Evolutionary conservation across 2,329 filamentous ascomycete genomes (phyloP).

Genomic region (Dactylellina sp.): DNA sequence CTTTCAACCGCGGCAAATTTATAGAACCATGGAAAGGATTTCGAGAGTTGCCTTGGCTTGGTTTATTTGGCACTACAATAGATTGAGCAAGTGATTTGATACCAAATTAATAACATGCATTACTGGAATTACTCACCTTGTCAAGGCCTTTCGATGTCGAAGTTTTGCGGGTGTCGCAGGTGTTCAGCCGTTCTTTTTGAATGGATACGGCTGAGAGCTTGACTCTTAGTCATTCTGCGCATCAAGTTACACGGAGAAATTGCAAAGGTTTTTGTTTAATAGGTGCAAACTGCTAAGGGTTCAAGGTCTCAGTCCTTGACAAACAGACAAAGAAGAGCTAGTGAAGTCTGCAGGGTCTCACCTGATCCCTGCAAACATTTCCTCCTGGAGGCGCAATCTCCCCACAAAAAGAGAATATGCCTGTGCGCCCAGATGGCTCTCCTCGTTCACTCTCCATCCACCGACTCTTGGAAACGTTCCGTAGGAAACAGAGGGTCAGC

Average conservation of each 20-base stretch:
- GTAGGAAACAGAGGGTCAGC: slow-evolving; percentile 19
- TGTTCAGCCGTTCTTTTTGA: too few species aligned
- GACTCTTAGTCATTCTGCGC: too few species aligned
- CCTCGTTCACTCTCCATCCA: not conserved
- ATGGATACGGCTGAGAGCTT: too few species aligned
- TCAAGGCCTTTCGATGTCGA: too few species aligned
- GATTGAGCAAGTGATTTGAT: too few species aligned
- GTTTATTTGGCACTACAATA: too few species aligned
- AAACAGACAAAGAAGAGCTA: slow-evolving; percentile 1
- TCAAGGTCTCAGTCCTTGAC: slow-evolving; percentile 29
- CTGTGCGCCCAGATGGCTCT: too few species aligned
- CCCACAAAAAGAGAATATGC: slow-evolving; percentile 25
- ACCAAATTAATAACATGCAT: too few species aligned
- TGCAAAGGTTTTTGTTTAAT: not conserved
- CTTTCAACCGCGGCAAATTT: slow-evolving; percentile 25
- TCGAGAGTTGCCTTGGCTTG: not conserved
- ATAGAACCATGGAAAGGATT: not conserved
- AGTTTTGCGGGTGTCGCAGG: too few species aligned
- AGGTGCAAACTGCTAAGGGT: not conserved
- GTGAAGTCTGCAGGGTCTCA: slow-evolving; percentile 30
- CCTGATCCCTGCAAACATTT: slow-evolving; percentile 37
- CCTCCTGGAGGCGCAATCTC: slow-evolving; percentile 27
- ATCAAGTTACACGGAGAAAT: too few species aligned
- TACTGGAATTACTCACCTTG: too few species aligned
- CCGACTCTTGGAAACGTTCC: not conserved